Evolutionary conservation across 345 rosid species (phyloP), one percentile per base, ranked within the genome.

Genomic region (Sisymbrium altissimum): DNA sequence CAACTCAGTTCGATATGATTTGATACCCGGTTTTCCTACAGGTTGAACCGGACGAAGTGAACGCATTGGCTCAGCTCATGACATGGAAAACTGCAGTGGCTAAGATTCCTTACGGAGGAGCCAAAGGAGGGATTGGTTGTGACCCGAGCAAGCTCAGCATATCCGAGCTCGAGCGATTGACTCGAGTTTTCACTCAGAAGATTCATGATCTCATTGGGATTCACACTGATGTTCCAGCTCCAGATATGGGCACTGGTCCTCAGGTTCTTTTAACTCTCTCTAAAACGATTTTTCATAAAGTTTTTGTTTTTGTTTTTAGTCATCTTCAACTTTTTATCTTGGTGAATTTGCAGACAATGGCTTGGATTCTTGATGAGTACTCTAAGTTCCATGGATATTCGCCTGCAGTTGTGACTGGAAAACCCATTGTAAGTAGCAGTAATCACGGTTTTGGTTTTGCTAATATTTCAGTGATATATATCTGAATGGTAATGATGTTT

Each of bases 51-150:
- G 87, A 81, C 57, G 88, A 86, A 58, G 90, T 86, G 43, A 86
- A 86, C 62, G 88, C 88, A 15, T 66, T 86, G 69, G 88, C 88
- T 73, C 90, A 86, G 66, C 78, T 86, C 32, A 86, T 86, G 90
- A 86, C 90, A 52, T 86, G 90, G 90, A 86, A 83, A 66, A 83
- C 88, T 61, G 88, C 88, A 8, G 88, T 84, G 13, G 90, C 85
- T 14, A 76, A 77, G 66, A 81, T 84, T 38, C 90, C 90, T 0
- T 86, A 86, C 63, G 90, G 90, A 3, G 88, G 88, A 67, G 90
- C 90, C 27, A 86, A 86, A 68, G 90, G 90, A 29, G 90, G 90
- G 33, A 86, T 86, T 33, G 88, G 87, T 5, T 83, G 86, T 66
- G 78, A 75, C 35, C 88, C 85, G 0, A 75, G 81, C 53, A 79